Conservation (phyloP, 2,329 filamentous ascomycete genomes). For the Hypoxylon sp. region DNA sequence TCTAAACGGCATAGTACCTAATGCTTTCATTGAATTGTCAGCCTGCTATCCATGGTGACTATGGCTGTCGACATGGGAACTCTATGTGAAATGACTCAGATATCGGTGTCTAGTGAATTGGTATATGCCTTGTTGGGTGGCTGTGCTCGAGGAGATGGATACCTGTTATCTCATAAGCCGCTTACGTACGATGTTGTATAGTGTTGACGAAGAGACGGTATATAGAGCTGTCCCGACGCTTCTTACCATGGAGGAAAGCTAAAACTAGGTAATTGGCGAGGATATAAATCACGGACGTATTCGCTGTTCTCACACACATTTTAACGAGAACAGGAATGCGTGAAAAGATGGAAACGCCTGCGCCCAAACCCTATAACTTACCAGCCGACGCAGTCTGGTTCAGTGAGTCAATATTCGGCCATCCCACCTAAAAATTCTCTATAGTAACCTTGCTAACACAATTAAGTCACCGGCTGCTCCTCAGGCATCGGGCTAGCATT, state of each 20-base stretch:
- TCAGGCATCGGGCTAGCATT: constrained; percentile 52
- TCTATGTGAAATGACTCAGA: background rate
- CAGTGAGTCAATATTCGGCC: constrained; percentile 40
- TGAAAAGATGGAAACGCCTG: constrained; percentile 21
- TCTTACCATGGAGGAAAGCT: background rate
- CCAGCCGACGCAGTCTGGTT: constrained; percentile 51
- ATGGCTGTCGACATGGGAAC: too few relatives aligned
- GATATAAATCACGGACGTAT: background rate
- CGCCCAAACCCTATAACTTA: constrained; percentile 39
- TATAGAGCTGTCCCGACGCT: constrained; percentile 13
- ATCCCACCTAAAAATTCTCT: background rate
- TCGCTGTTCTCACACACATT: background rate
- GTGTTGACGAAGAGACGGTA: background rate
- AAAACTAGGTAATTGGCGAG: background rate
- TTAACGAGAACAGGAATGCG: background rate
- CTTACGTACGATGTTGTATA: background rate
- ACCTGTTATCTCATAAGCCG: background rate
- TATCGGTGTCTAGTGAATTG: background rate
- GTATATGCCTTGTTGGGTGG: background rate
- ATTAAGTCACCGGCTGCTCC: constrained; percentile 53
- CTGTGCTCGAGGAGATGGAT: background rate
- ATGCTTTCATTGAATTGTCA: too few relatives aligned
- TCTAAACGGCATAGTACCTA: background rate
- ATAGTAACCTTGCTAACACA: background rate
- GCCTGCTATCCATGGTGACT: too few relatives aligned